Evolutionary conservation across 179 eudicot species (phyloP).

Genomic region (Heliamphora pulchella): DNA sequence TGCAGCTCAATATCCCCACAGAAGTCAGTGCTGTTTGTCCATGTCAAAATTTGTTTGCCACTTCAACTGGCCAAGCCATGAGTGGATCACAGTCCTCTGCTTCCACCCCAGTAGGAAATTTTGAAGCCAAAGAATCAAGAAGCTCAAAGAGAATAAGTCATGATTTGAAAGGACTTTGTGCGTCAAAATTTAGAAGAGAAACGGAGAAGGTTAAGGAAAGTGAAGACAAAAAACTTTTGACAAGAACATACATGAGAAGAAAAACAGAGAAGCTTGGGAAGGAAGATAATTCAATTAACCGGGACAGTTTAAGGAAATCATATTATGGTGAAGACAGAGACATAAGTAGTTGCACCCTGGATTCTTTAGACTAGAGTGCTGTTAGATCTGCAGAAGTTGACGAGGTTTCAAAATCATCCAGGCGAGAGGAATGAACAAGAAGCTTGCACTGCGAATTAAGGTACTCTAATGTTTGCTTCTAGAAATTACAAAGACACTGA

Average conservation of each 20-base stretch:
- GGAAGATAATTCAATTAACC: constrained; percentile 14
- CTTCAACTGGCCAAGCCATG: constrained; percentile 37
- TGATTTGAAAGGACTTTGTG: too few relatives aligned
- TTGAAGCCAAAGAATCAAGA: too few relatives aligned
- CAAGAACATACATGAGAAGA: constrained; percentile 5
- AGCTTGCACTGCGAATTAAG: constrained; percentile 80
- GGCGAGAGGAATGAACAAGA: constrained; percentile 88
- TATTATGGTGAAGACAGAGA: constrained; percentile 36
- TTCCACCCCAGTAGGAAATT: too few relatives aligned
- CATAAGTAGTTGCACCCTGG: constrained; percentile 43
- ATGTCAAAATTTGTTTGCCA: constrained; percentile 29
- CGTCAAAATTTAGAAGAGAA: too few relatives aligned
- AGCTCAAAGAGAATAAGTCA: too few relatives aligned
- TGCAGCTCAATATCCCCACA: constrained; percentile 66
- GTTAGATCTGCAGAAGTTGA: constrained; percentile 52
- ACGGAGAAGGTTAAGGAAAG: too few relatives aligned
- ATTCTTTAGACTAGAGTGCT: constrained; percentile 79
- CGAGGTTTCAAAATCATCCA: constrained; percentile 59
- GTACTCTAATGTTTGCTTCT: constrained; percentile 21
- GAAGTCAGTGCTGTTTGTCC: constrained; percentile 21
- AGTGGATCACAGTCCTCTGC: constrained; percentile 40
- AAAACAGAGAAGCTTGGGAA: neutral
- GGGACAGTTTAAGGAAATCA: constrained; percentile 44
- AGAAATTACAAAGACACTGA: neutral
- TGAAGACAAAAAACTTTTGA: constrained; percentile 1